A percentile compares a stretch with the other conserved stretches of the same genome.
phyloP scores from a whole-genome alignment of 139 green algal species.

The Micractinium conductrix region DNA sequence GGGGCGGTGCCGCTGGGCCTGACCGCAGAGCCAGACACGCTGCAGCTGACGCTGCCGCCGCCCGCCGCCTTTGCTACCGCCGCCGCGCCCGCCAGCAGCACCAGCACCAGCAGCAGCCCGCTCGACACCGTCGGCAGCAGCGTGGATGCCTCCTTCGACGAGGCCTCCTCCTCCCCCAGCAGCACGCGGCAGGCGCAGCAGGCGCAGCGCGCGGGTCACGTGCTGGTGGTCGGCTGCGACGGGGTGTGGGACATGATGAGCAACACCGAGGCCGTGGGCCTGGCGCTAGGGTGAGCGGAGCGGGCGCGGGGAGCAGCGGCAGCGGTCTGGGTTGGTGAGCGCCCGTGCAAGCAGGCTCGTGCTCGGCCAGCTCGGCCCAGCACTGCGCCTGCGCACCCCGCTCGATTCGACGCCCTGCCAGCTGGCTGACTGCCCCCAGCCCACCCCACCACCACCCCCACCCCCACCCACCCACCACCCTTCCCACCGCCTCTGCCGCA shows the following conservation, averaged over 20 bases:
- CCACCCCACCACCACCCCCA: too few relatives aligned
- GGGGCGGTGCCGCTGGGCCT: constrained; percentile 18
- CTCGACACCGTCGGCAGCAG: too few relatives aligned
- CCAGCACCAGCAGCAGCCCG: constrained; percentile 39
- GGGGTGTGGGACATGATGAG: constrained; percentile 50
- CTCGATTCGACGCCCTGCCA: not conserved
- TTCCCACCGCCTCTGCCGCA: not conserved
- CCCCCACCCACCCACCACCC: too few relatives aligned
- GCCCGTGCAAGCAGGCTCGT: too few relatives aligned
- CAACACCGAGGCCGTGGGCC: constrained; percentile 41
- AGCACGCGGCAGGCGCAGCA: constrained; percentile 24
- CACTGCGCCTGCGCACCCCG: not conserved
- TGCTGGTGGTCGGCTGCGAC: constrained; percentile 50
- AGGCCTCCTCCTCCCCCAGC: constrained; percentile 23
- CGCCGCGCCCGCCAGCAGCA: not conserved
- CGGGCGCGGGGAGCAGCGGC: too few relatives aligned
- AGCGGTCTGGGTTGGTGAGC: too few relatives aligned
- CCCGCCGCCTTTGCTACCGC: not conserved
- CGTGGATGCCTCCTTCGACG: not conserved
- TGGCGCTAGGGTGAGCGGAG: constrained; percentile 32
- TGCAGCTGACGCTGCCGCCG: not conserved
- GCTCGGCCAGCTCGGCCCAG: too few relatives aligned
- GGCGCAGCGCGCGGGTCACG: not conserved
- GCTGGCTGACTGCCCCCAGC: not conserved
- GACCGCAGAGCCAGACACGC: constrained; percentile 14